A percentile compares a stretch with the other conserved stretches of the same genome.
Evolutionary conservation across 352 stramenopile species (phyloP).

Genomic region (Globisporangium okanoganense): DNA sequence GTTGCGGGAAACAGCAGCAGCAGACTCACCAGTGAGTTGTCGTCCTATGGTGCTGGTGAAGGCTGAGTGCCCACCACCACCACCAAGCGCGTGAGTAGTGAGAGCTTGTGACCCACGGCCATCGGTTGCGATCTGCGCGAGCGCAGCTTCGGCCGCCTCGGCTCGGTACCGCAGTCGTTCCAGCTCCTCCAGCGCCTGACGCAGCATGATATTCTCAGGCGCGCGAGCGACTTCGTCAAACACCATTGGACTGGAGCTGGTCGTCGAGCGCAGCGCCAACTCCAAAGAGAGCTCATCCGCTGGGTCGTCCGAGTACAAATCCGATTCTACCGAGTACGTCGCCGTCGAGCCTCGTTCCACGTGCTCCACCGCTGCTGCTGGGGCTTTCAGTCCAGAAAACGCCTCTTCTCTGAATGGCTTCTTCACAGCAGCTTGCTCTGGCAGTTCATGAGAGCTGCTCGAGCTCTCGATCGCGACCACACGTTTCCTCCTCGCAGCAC

Average conservation of each 20-base stretch:
- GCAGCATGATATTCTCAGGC: conserved; percentile 27
- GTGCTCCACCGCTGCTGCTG: conserved; percentile 3
- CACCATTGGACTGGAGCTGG: not conserved
- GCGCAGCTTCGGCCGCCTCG: conserved; percentile 53
- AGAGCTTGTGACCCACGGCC: not conserved
- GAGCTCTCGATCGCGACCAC: not conserved
- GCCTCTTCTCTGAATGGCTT: conserved; percentile 3
- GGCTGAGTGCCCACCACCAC: not conserved
- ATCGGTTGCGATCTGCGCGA: conserved; percentile 25
- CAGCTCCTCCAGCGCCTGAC: conserved; percentile 45
- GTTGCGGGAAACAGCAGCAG: not conserved
- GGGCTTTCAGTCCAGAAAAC: not conserved
- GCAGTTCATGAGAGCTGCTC: not conserved
- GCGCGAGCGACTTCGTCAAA: conserved; percentile 19
- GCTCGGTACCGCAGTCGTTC: conserved; percentile 55
- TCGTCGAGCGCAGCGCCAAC: conserved; percentile 7
- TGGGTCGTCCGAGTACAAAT: conserved; percentile 17
- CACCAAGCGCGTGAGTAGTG: not conserved
- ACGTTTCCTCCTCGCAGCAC: not conserved
- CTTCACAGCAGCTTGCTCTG: not conserved
- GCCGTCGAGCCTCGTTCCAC: conserved; percentile 16
- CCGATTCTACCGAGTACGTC: conserved; percentile 18
- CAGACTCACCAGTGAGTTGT: not conserved
- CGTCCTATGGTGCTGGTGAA: not conserved
- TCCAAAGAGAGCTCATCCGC: conserved; percentile 16